Evolutionary conservation across 345 rosid species (phyloP), one percentile per base, ranked within the genome.

Genomic region (Jatropha curcas): DNA sequence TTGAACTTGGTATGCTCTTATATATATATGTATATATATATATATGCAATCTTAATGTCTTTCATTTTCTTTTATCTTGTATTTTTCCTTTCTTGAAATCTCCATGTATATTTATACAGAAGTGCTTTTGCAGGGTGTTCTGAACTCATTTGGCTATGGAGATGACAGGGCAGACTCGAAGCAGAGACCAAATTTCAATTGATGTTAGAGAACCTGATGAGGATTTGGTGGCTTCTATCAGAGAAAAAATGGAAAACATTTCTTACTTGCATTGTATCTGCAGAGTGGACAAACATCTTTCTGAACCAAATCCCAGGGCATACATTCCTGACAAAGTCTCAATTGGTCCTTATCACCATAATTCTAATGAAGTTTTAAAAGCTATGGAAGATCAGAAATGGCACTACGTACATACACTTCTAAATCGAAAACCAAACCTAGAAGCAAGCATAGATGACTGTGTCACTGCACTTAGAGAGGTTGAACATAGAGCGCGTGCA

Each of bases 321-420:
- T 81, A 76, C 57, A 27, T n/a, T 41, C 90, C 90, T 1, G 60
- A 64, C 5, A 80, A 48, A 39, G 62, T 88, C 7, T 83, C 88
- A 24, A 76, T 88, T 3, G 92, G 92, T 16, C 86, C 87, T 63
- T 78, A 80, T 61, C 84, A 83, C 73, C 84, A 61, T 0, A 45
- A 27, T 0, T 14, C 12, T 41, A 41, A 16, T 3, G 0, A 1
- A 20, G 20, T 0, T 25, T 10, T 65, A 1, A 4, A 0, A n/a
- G 0, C 59, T 27, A 77, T 74, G 80, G 84, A 86, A 69, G 71
- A 72, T 1, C 84, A 82, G 10, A 88, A 88, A 46, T 83, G 83
- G 90, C 82, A 85, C 17, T 86, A 88, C 60, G 10, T 81, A 7
- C 59, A 84, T 39, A 76, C 82, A 0, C 87, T 86, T 30, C 84